Conservation (phyloP, 2,329 filamentous ascomycete genomes). For the Tolypocladium paradoxum region DNA sequence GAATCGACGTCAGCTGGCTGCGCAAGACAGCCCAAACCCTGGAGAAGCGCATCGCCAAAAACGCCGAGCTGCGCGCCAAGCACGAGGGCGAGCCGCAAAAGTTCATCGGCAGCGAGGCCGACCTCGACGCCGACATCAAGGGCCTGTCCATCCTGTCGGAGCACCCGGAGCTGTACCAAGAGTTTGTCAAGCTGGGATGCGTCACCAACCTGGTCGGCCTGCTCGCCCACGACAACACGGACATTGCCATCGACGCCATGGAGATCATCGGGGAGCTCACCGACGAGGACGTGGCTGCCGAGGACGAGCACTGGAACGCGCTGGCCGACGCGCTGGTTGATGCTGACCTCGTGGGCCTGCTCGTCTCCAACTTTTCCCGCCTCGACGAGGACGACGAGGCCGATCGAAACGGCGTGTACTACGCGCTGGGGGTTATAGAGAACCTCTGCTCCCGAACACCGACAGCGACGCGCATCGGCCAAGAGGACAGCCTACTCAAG, state of each 20-base stretch:
- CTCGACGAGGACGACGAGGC: slow-evolving; percentile 63
- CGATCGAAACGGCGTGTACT: slow-evolving; percentile 79
- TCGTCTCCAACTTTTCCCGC: slow-evolving; percentile 68
- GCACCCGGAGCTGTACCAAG: slow-evolving; percentile 70
- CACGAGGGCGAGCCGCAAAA: slow-evolving; percentile 71
- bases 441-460: slow-evolving; percentile 65
- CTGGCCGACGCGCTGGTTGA: slow-evolving; percentile 59
- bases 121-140: slow-evolving; percentile 83
- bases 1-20: slow-evolving; percentile 76
- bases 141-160: slow-evolving; percentile 77
- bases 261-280: slow-evolving; percentile 86
- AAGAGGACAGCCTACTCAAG: slow-evolving; percentile 54
- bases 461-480: slow-evolving; percentile 61
- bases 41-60: slow-evolving; percentile 83
- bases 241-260: slow-evolving; percentile 85
- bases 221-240: slow-evolving; percentile 89
- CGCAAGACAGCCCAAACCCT: slow-evolving; percentile 72
- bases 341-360: slow-evolving; percentile 61
- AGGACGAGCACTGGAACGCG: slow-evolving; percentile 68
- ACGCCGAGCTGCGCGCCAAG: slow-evolving; percentile 78
- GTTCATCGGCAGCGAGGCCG: slow-evolving; percentile 78
- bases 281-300: slow-evolving; percentile 80
- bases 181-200: slow-evolving; percentile 67
- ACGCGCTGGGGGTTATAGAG: slow-evolving; percentile 73
- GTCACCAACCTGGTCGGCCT: slow-evolving; percentile 66